Base-by-base conservation (phyloP, 2,329 filamentous ascomycete genomes). In the Pochonia chlamydosporia region DNA sequence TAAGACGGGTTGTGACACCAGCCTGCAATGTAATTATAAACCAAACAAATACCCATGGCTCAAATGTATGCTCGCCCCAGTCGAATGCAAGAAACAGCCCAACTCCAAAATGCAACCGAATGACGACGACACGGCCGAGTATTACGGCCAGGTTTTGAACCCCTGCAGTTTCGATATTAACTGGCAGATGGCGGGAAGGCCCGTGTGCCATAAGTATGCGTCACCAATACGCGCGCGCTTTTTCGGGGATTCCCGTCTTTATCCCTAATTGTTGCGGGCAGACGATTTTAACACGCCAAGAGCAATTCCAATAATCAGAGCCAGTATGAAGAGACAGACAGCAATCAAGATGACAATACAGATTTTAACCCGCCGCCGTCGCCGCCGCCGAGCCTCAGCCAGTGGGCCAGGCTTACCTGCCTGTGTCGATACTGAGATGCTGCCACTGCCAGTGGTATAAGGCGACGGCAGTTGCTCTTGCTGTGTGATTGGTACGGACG, bases 341-440 rank as follows among this genome's bases (percentile, higher is more conserved):
- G 46, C 49, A 20, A 52, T 52, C 37, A 57, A 14, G 35, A 50
- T 33, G 18, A 61, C 26, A 16, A 57, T 36, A 23, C 59, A 59
- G 5, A 62, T 48, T 36, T 54, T 53, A 14, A 56, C 20, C 43
- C 52, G 56, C 24, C 54, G 55, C 37, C 45, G 48, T 36, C 52
- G 56, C 23, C 54, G 54, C 16, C 49, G 49, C 35, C 55, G 49
- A n/a, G 51, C 56, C 36, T 50, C 46, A 5, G 57, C 52, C 14
- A 60, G 49, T 6, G 59, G 57, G 3, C 56, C 57, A 31, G 54
- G 46, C 37, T 61, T 61, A 10, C 51, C 47, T 13, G 50, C n/a
- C 11, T 5, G 31, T 14, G n/a, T 35, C 5, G n/a, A 18, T 35
- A n/a, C 5, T 18, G 35, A 10, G 35, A 39, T 39, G 35, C 35